Conservation (phyloP, 208 protist species). For the Phytomonas serpens region DNA sequence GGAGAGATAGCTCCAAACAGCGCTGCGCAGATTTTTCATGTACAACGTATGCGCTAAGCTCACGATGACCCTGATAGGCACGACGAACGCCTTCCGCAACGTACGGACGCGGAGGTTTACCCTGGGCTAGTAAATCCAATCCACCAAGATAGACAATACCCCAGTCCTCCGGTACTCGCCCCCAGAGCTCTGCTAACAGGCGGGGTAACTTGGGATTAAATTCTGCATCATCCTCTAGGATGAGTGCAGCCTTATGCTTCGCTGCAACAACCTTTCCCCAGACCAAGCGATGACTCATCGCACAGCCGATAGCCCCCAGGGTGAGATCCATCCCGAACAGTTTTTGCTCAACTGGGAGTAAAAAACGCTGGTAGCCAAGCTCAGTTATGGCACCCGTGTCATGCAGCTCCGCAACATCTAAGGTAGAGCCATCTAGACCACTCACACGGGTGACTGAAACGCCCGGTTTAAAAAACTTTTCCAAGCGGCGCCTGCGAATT, state of each 20-base stretch:
- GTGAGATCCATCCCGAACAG: slow-evolving; percentile 91
- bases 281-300: slow-evolving; percentile 67
- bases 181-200: slow-evolving; percentile 42
- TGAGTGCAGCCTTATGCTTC: slow-evolving; percentile 34
- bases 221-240: slow-evolving; percentile 88
- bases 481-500: slow-evolving; percentile 38
- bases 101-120: slow-evolving; percentile 78
- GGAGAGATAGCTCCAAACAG: slow-evolving; percentile 66
- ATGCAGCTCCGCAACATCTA: slow-evolving; percentile 52
- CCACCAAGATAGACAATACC: slow-evolving; percentile 86
- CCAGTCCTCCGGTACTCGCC: slow-evolving; percentile 71
- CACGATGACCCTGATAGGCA: slow-evolving; percentile 82
- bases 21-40: slow-evolving; percentile 53
- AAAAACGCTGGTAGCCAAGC: slow-evolving; percentile 59
- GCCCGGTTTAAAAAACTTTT: slow-evolving; percentile 36
- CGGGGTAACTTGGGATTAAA: slow-evolving; percentile 72
- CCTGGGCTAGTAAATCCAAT: slow-evolving; percentile 68
- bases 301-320: slow-evolving; percentile 80
- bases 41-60: slow-evolving; percentile 87
- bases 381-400: slow-evolving; percentile 46
- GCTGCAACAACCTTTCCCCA: slow-evolving; percentile 64
- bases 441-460: slow-evolving; percentile 55
- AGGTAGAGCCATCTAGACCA: slow-evolving; percentile 53
- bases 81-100: slow-evolving; percentile 67
- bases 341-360: slow-evolving; percentile 70